Conservation (phyloP, 2,329 filamentous ascomycete genomes). For the Diaporthe capsici region DNA sequence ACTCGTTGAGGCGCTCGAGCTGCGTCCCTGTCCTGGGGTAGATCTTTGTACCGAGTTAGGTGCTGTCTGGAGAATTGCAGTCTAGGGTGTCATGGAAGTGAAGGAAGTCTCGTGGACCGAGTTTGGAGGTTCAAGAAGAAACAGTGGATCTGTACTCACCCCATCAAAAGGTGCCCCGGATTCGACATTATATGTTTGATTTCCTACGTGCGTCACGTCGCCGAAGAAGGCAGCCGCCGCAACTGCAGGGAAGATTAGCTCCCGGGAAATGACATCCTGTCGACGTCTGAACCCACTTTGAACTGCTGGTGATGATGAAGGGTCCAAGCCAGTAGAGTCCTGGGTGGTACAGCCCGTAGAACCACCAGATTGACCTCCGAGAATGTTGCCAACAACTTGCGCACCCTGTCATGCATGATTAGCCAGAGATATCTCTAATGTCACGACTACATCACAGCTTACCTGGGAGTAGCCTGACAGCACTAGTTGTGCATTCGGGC, state of each 20-base stretch:
- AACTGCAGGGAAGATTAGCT: background rate
- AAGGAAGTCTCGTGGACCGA: background rate
- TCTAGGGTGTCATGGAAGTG: no score
- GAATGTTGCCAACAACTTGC: conserved; percentile 38
- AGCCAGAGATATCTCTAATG: background rate
- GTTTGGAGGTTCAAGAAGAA: no score
- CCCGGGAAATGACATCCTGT: no score
- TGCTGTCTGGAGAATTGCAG: background rate
- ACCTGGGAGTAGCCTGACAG: conserved; percentile 37
- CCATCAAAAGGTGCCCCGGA: conserved; percentile 36
- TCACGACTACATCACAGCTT: background rate
- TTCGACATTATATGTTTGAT: conserved; percentile 40
- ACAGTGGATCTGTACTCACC: conserved; percentile 6
- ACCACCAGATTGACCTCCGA: conserved; percentile 38
- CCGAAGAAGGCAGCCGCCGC: conserved; percentile 37
- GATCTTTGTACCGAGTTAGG: conserved; percentile 38
- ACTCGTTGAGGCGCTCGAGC: conserved; percentile 49
- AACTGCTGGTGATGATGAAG: conserved; percentile 18
- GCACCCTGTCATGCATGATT: conserved; percentile 23
- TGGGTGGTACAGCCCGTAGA: conserved; percentile 36
- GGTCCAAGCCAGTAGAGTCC: conserved; percentile 21
- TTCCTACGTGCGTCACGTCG: conserved; percentile 37
- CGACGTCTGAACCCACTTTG: background rate
- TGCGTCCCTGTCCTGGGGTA: conserved; percentile 50
- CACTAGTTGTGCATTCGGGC: conserved; percentile 35